Evolutionary conservation across 2,329 filamentous ascomycete genomes (phyloP).

Genomic region (Emergomyces pasteurianus): DNA sequence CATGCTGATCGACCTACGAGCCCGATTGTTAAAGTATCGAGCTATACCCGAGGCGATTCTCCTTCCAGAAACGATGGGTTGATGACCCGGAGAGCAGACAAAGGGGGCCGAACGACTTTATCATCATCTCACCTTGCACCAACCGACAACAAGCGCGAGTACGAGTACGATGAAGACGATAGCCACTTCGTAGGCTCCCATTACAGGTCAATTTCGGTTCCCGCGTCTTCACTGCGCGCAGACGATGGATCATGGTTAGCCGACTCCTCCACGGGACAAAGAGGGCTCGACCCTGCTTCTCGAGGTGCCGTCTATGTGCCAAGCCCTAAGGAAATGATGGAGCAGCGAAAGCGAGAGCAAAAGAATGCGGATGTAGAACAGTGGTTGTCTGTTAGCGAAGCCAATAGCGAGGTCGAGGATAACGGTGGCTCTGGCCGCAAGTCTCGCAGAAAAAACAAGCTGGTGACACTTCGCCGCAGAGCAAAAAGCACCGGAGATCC

Average conservation of each 20-base stretch:
- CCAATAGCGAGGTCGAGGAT: slow-evolving; percentile 30
- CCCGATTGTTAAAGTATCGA: slow-evolving; percentile 35
- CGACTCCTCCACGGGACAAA: slow-evolving; percentile 27
- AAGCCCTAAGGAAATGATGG: slow-evolving; percentile 40
- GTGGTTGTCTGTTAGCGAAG: slow-evolving; percentile 43
- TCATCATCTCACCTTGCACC: slow-evolving; percentile 28
- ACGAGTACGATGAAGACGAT: slow-evolving; percentile 15
- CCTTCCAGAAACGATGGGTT: slow-evolving; percentile 22
- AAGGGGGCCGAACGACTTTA: slow-evolving; percentile 21
- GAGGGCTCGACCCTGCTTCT: slow-evolving; percentile 36
- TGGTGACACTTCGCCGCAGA: slow-evolving; percentile 26
- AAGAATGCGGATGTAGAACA: slow-evolving; percentile 42
- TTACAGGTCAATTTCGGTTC: slow-evolving; percentile 3
- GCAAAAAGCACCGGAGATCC: slow-evolving; percentile 35
- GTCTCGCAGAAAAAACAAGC: slow-evolving; percentile 14
- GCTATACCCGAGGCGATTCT: slow-evolving; percentile 32
- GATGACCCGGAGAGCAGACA: slow-evolving; percentile 12
- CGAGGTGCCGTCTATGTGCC: slow-evolving; percentile 34
- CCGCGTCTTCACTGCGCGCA: slow-evolving; percentile 21
- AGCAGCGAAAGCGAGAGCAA: slow-evolving; percentile 35
- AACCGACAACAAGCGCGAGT: slow-evolving; percentile 17
- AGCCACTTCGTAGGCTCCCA: slow-evolving; percentile 11
- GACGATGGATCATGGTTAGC: slow-evolving; percentile 38
- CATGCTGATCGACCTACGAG: slow-evolving; percentile 23
- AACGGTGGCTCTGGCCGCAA: slow-evolving; percentile 10